These are phyloP conservation scores for Thelonectria rubi DNA, from an alignment of 2,329 filamentous ascomycete genomes.

Conservation along the genomic window DNA sequence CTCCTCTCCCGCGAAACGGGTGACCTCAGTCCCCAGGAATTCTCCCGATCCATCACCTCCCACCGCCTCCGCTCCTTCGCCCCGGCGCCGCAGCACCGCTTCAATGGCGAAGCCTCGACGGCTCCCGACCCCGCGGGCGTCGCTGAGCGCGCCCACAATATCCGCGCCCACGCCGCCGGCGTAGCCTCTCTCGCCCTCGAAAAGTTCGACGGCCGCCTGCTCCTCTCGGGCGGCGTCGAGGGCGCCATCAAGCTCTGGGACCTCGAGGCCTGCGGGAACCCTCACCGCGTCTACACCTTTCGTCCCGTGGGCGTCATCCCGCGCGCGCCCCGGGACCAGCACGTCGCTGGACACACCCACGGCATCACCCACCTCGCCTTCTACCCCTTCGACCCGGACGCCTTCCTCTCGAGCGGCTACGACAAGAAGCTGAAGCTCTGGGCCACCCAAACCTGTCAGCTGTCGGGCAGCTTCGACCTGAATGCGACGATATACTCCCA, in stretches of 20 bases:
- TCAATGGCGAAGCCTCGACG: conserved; percentile 63
- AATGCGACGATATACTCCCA: conserved; percentile 79
- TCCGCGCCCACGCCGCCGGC: conserved; percentile 78
- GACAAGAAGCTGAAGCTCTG: conserved; percentile 82
- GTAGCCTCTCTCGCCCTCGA: conserved; percentile 84
- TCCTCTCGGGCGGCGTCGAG: conserved; percentile 87
- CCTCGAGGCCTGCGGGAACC: conserved; percentile 68
- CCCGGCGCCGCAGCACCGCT: conserved; percentile 72
- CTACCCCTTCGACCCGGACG: conserved; percentile 79
- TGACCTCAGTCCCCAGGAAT: conserved; percentile 67
- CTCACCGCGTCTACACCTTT: conserved; percentile 58
- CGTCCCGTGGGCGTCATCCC: conserved; percentile 62
- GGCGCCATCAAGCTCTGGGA: conserved; percentile 89
- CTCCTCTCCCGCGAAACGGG: conserved; percentile 81
- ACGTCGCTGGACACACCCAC: conserved; percentile 64
- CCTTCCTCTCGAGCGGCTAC: conserved; percentile 81
- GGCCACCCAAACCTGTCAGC: conserved; percentile 68
- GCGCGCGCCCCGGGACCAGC: conserved; percentile 49
- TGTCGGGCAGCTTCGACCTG: conserved; percentile 74
- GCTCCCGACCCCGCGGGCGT: conserved; percentile 29
- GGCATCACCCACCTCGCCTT: conserved; percentile 81
- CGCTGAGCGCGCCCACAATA: conserved; percentile 46
- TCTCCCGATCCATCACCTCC: conserved; percentile 72
- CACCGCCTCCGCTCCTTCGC: conserved; percentile 75
- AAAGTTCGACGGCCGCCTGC: conserved; percentile 77